Evolutionary conservation across 306 rosid genomes (phyloP).

Genomic region (Trichosanthes cucumerina): DNA sequence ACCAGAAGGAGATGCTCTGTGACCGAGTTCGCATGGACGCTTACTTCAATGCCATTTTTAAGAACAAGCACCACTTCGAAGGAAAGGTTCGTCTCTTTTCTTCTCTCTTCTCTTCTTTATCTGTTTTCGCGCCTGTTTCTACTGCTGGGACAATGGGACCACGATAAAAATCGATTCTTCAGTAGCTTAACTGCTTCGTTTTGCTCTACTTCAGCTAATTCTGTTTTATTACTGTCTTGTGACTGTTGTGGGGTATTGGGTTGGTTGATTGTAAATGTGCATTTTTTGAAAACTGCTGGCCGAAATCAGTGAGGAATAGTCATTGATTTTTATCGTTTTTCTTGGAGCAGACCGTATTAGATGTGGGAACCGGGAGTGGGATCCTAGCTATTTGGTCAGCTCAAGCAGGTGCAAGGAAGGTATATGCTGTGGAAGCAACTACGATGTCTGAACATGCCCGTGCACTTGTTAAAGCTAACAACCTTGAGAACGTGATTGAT

Average conservation of each 20-base stretch:
- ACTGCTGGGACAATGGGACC: not conserved
- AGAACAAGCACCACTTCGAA: constrained; percentile 71
- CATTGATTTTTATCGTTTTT: constrained; percentile 15
- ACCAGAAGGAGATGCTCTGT: constrained; percentile 98
- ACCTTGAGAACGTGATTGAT: constrained; percentile 55
- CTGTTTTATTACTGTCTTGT: not conserved
- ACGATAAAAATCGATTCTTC: not conserved
- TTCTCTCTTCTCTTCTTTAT: not conserved
- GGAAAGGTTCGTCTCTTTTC: constrained; percentile 47
- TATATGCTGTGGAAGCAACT: constrained; percentile 96
- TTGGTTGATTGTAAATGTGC: not conserved
- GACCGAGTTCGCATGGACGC: constrained; percentile 99
- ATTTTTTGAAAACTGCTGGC: not conserved
- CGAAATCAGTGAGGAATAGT: not conserved
- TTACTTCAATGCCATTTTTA: constrained; percentile 66
- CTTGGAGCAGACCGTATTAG: constrained; percentile 72
- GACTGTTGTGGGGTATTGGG: not conserved
- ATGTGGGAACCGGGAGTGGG: constrained; percentile 98
- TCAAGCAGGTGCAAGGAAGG: constrained; percentile 97
- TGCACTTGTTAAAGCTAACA: constrained; percentile 64
- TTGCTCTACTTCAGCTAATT: not conserved
- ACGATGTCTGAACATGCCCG: constrained; percentile 93
- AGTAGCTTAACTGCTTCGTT: not conserved
- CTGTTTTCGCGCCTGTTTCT: not conserved
- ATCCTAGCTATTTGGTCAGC: constrained; percentile 99